A percentile compares a stretch with the other conserved stretches of the same genome.
These are phyloP conservation scores for Geoglossum cookeanum DNA, from an alignment of 2,329 filamentous ascomycete species.

Conservation along the genomic window DNA sequence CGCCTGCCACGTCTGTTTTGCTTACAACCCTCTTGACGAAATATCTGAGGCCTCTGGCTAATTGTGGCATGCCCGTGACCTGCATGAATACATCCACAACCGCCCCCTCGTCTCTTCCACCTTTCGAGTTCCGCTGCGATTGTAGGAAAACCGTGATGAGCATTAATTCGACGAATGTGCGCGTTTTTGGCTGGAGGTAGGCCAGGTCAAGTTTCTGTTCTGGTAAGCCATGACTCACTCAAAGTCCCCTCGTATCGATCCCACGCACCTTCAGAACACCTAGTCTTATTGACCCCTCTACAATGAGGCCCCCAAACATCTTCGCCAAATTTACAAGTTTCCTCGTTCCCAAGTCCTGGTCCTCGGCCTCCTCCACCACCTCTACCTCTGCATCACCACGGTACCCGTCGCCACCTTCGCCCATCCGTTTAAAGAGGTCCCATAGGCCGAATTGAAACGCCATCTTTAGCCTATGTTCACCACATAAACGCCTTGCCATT, in stretches of 20 bases:
- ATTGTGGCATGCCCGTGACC: slow-evolving; percentile 39
- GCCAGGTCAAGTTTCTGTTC: slow-evolving; percentile 52
- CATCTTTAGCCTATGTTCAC: slow-evolving; percentile 56
- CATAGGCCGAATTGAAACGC: slow-evolving; percentile 77
- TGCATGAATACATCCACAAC: slow-evolving; percentile 48
- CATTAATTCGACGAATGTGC: slow-evolving; percentile 61
- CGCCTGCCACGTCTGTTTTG: slow-evolving; percentile 37
- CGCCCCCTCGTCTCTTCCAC: slow-evolving; percentile 32
- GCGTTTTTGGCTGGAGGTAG: slow-evolving; percentile 57
- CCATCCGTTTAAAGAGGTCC: slow-evolving; percentile 68
- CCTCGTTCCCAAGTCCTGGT: slow-evolving; percentile 30
- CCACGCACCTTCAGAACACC: slow-evolving; percentile 30
- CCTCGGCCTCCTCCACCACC: slow-evolving; percentile 31
- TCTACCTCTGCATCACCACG: slow-evolving; percentile 39
- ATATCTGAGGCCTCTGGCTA: slow-evolving; percentile 58
- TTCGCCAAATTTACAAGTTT: slow-evolving; percentile 49
- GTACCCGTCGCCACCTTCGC: slow-evolving; percentile 35
- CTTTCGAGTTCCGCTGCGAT: slow-evolving; percentile 33
- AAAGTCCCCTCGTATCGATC: background rate
- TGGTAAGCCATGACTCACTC: background rate
- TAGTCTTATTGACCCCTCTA: slow-evolving; percentile 38
- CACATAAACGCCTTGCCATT: slow-evolving; percentile 60
- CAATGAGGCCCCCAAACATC: slow-evolving; percentile 43
- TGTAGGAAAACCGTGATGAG: slow-evolving; percentile 57
- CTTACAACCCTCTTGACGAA: slow-evolving; percentile 60